These are phyloP conservation scores for Silybum marianum DNA, from an alignment of 129 eudicot species.

Conservation along the genomic window DNA sequence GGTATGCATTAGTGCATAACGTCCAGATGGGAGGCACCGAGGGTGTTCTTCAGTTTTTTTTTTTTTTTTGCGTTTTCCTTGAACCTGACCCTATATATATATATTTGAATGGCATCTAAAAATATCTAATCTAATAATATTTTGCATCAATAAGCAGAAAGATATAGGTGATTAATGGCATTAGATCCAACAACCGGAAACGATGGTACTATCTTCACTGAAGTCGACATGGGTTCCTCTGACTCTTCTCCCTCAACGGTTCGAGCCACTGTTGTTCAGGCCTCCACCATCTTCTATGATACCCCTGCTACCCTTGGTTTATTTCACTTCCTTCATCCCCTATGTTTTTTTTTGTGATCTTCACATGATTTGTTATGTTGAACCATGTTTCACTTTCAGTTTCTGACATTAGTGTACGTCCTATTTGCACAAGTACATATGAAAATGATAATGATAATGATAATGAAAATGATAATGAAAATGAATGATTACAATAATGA, in stretches of 20 bases:
- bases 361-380: neutral
- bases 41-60: too few relatives aligned
- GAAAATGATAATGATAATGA: too few relatives aligned
- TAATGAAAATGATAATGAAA: too few relatives aligned
- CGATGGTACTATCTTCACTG: conserved; percentile 58
- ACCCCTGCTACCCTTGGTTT: conserved; percentile 96
- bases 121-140: neutral
- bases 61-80: too few relatives aligned
- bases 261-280: conserved; percentile 94
- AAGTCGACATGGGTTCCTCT: conserved; percentile 79
- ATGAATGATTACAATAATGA: too few relatives aligned
- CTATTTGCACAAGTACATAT: too few relatives aligned
- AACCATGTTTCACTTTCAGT: too few relatives aligned
- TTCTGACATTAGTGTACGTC: too few relatives aligned
- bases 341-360: neutral
- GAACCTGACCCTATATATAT: too few relatives aligned
- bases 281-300: conserved; percentile 95
- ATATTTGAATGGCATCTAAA: too few relatives aligned
- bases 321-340: neutral
- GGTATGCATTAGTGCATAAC: too few relatives aligned
- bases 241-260: conserved; percentile 68
- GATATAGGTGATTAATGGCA: conserved; percentile 47
- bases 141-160: neutral
- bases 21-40: too few relatives aligned
- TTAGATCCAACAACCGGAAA: conserved; percentile 45